Percentiles rank a stretch among this genome's conserved stretches.
These are phyloP conservation scores for Termitomyces sp. DNA, from an alignment of 1,284 basidiomycete species.

Conservation along the genomic window DNA sequence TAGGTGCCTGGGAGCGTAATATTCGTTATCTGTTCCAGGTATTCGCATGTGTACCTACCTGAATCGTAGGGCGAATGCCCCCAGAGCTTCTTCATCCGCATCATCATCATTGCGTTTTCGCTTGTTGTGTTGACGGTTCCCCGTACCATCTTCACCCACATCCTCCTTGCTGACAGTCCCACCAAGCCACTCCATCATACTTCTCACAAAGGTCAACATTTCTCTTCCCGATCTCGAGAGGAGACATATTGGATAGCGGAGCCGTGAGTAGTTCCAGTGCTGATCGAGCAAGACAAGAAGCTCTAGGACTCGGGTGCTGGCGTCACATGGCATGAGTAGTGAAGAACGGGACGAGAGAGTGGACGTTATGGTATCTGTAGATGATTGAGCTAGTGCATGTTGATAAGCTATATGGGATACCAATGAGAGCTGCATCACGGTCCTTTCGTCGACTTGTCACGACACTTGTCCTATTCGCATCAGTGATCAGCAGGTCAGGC, in stretches of 20 bases:
- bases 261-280: constrained; percentile 89
- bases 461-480: constrained; percentile 79
- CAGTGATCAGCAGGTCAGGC: constrained; percentile 91
- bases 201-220: constrained; percentile 91
- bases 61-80: constrained; percentile 72
- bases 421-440: constrained; percentile 83
- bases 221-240: constrained; percentile 88
- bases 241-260: constrained; percentile 85
- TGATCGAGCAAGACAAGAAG: constrained; percentile 93
- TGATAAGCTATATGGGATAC: constrained; percentile 37
- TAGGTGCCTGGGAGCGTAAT: constrained; percentile 57
- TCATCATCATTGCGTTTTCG: constrained; percentile 59
- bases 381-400: constrained; percentile 11
- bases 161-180: constrained; percentile 89
- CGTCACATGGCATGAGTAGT: constrained; percentile 88
- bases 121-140: constrained; percentile 50
- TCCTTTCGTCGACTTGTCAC: constrained; percentile 88
- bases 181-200: constrained; percentile 99
- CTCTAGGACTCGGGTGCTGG: constrained; percentile 90
- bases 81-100: constrained; percentile 67
- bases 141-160: constrained; percentile 67
- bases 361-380: constrained; percentile 76
- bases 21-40: neutral
- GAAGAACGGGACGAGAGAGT: constrained; percentile 76
- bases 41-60: constrained; percentile 40